A percentile compares a stretch with the other conserved stretches of the same genome.
Conservation (phyloP, 352 stramenopile species). For the Phytophthora constricta region DNA sequence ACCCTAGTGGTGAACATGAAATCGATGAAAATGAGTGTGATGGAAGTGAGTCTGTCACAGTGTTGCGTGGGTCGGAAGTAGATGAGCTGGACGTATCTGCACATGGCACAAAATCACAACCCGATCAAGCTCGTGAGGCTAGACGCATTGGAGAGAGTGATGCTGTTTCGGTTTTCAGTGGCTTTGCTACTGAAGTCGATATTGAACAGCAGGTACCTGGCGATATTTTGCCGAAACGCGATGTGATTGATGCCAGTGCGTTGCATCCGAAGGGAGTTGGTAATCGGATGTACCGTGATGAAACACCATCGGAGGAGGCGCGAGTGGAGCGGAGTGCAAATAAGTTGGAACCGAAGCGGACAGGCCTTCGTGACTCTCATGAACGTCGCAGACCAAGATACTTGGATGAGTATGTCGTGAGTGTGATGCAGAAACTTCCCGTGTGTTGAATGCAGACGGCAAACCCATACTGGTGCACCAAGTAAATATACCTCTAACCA, state of each 20-base stretch:
- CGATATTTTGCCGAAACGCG: background rate
- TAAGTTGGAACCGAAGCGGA: background rate
- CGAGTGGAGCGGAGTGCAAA: constrained; percentile 5
- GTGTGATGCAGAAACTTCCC: background rate
- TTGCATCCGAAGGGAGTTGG: background rate
- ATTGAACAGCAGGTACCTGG: background rate
- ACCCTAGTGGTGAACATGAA: background rate
- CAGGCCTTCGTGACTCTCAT: constrained; percentile 4
- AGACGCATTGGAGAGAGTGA: background rate
- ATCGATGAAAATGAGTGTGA: background rate
- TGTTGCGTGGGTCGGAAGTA: background rate
- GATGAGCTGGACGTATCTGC: background rate
- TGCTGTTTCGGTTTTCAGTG: background rate
- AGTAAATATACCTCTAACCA: constrained; percentile 5
- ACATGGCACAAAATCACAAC: background rate
- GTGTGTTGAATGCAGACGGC: constrained; percentile 10
- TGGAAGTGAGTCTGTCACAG: background rate
- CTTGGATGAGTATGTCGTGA: constrained; percentile 9
- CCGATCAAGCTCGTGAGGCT: background rate
- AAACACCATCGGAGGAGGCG: constrained; percentile 3
- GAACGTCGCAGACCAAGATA: constrained; percentile 3
- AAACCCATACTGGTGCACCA: background rate
- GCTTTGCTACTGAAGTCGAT: background rate
- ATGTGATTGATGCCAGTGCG: background rate
- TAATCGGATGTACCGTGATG: constrained; percentile 10